These are phyloP conservation scores for Solanum chiquidenum DNA, from an alignment of 257 asterid genomes.

Conservation along the genomic window DNA sequence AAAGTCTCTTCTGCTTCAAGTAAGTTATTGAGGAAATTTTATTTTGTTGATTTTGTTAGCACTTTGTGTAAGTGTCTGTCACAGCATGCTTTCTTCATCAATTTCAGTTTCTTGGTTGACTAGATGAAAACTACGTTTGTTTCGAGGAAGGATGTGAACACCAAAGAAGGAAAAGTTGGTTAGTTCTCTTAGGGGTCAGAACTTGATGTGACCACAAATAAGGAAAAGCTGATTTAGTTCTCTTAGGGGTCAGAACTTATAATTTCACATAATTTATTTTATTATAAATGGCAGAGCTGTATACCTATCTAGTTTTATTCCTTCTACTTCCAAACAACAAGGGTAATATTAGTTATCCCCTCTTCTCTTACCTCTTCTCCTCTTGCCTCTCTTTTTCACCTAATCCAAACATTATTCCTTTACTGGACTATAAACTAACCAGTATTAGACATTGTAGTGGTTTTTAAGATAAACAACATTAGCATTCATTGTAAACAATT, in stretches of 20 bases:
- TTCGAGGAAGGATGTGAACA: neutral
- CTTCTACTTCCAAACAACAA: neutral
- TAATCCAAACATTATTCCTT: neutral
- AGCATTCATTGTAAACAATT: neutral
- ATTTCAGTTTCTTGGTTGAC: neutral
- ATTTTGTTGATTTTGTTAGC: neutral
- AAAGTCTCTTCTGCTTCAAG: conserved; percentile 66
- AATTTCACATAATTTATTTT: neutral
- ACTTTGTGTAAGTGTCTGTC: neutral
- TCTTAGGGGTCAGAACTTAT: neutral
- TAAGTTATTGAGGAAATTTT: conserved; percentile 14
- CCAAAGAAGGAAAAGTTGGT: neutral
- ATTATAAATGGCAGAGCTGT: neutral
- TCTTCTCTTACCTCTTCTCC: neutral
- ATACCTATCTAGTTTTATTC: neutral
- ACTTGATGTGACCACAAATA: neutral
- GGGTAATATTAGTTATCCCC: neutral
- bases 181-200: neutral
- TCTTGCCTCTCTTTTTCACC: neutral
- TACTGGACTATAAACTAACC: neutral
- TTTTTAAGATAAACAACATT: neutral
- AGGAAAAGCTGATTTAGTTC: neutral
- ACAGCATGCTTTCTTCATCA: neutral
- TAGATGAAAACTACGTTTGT: neutral
- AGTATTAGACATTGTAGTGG: neutral